Conservation (phyloP, 768 basidiomycete species). For the Suillus placidus region DNA sequence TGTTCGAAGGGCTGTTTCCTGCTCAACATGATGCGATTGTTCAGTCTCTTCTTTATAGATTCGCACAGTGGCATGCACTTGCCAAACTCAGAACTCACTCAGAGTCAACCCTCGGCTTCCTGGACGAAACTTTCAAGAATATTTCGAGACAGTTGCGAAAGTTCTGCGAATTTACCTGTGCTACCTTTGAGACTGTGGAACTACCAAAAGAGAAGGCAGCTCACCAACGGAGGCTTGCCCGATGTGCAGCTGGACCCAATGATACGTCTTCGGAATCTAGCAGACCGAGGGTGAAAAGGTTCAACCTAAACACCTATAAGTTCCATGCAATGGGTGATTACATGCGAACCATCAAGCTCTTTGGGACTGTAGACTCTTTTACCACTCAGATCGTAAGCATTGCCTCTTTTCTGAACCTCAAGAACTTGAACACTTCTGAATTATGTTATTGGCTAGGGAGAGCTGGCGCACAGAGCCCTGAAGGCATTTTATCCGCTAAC, state of each 20-base stretch:
- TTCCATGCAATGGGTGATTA: constrained; percentile 21
- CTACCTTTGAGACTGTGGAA: constrained; percentile 29
- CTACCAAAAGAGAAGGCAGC: constrained; percentile 33
- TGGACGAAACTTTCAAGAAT: constrained; percentile 28
- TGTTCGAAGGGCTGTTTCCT: constrained; percentile 40
- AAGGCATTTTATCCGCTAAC: too few relatives aligned
- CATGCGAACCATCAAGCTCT: constrained; percentile 9
- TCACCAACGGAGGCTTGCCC: constrained; percentile 11
- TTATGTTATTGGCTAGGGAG: too few relatives aligned
- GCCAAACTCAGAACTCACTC: constrained; percentile 40
- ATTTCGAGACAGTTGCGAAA: constrained; percentile 13
- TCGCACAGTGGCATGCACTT: constrained; percentile 8
- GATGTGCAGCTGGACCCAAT: neutral
- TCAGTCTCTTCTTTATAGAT: constrained; percentile 28
- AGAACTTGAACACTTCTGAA: too few relatives aligned
- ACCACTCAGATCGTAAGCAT: too few relatives aligned
- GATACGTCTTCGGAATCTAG: neutral
- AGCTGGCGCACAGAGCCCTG: too few relatives aligned
- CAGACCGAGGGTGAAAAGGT: constrained; percentile 6
- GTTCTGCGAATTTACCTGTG: neutral
- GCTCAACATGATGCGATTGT: constrained; percentile 25
- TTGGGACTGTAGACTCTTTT: constrained; percentile 40
- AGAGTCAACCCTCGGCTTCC: constrained; percentile 14
- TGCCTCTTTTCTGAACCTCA: too few relatives aligned
- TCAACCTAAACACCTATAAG: constrained; percentile 20